Percentiles rank a stretch among this genome's conserved stretches.
These are phyloP conservation scores for Dalbergia cultrata DNA, from an alignment of 306 rosid species.

Conservation along the genomic window DNA sequence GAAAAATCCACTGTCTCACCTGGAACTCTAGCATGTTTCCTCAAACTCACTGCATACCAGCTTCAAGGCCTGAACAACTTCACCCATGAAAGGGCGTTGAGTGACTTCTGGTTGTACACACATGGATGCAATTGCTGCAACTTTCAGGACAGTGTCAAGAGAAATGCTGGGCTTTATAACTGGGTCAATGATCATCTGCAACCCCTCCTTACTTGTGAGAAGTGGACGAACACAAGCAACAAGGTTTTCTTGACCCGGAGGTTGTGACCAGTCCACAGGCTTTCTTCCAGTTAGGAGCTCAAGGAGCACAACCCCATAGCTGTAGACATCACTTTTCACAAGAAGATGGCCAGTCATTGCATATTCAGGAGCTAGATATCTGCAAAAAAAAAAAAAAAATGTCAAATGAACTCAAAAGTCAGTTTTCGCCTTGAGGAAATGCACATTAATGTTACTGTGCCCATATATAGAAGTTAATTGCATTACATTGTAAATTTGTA, in stretches of 20 bases:
- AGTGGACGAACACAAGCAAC: slow-evolving; percentile 90
- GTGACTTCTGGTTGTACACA: slow-evolving; percentile 91
- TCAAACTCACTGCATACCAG: slow-evolving; percentile 81
- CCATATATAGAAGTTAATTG: background rate
- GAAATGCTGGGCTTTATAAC: slow-evolving; percentile 55
- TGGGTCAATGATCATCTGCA: slow-evolving; percentile 73
- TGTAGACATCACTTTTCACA: slow-evolving; percentile 93
- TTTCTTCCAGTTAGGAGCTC: slow-evolving; percentile 91
- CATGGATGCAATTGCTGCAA: slow-evolving; percentile 94
- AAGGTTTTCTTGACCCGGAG: slow-evolving; percentile 88
- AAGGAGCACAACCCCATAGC: slow-evolving; percentile 93
- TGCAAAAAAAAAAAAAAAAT: slow-evolving; percentile 51
- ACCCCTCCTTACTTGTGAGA: slow-evolving; percentile 76
- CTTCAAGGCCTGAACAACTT: slow-evolving; percentile 93
- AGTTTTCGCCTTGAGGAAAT: slow-evolving; percentile 28
- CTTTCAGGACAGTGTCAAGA: slow-evolving; percentile 65
- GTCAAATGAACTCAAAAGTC: slow-evolving; percentile 14
- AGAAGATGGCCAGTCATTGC: slow-evolving; percentile 97
- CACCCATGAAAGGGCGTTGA: slow-evolving; percentile 95
- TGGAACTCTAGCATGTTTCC: slow-evolving; percentile 46
- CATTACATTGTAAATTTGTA: background rate
- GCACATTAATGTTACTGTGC: background rate
- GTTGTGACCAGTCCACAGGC: slow-evolving; percentile 85
- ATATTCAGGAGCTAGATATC: slow-evolving; percentile 92
- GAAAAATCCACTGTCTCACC: slow-evolving; percentile 22